Percentiles rank a stretch among this genome's conserved stretches.
These are phyloP conservation scores for Musa balbisiana DNA, from an alignment of 202 grass and related monocot species.

Conservation along the genomic window DNA sequence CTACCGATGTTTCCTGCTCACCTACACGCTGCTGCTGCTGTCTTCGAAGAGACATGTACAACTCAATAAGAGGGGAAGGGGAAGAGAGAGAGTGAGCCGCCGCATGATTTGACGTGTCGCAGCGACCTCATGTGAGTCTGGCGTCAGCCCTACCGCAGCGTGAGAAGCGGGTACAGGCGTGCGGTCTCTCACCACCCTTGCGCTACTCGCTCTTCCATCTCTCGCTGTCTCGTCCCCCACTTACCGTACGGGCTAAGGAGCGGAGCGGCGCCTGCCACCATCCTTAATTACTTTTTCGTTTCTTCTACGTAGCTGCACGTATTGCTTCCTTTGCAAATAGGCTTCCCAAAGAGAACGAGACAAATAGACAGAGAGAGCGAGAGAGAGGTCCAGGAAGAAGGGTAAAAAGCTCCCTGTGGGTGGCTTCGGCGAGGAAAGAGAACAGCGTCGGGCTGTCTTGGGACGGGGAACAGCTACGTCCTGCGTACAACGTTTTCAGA, in stretches of 20 bases:
- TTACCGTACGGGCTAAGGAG: background rate
- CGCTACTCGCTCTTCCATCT: background rate
- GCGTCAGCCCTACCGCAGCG: background rate
- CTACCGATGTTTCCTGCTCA: background rate
- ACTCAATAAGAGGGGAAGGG: background rate
- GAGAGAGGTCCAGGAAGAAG: no score
- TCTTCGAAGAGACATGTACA: background rate
- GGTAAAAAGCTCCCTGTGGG: no score
- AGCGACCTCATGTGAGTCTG: background rate
- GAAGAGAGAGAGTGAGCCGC: background rate
- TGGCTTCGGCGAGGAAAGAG: no score
- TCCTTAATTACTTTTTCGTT: background rate
- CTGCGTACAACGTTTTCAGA: no score
- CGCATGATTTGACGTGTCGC: conserved; percentile 7
- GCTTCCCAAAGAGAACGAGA: no score
- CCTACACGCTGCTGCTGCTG: background rate
- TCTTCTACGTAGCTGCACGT: background rate
- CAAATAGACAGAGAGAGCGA: no score
- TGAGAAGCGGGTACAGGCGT: background rate
- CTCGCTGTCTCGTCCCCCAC: background rate
- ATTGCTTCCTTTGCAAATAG: background rate
- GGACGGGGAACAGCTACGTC: no score
- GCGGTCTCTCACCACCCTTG: background rate
- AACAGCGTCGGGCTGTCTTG: no score
- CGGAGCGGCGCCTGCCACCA: background rate